Percentiles rank a stretch among this genome's conserved stretches.
phyloP scores from a whole-genome alignment of 2,329 filamentous ascomycete species.

The Diaporthe citrichinensis region DNA sequence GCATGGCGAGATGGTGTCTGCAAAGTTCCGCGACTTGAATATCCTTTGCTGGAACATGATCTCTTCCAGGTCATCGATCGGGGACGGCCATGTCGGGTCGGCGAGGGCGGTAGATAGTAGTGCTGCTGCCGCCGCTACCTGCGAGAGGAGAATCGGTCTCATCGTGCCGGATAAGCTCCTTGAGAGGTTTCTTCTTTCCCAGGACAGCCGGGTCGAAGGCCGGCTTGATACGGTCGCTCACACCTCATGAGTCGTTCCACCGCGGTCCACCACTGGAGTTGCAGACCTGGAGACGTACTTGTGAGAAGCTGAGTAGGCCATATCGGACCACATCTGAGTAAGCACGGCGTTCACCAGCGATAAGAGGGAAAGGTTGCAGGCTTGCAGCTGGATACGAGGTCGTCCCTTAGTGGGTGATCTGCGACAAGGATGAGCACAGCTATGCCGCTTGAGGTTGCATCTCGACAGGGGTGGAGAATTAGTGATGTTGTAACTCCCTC shows the following conservation, averaged over 20 bases:
- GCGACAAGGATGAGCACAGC: slow-evolving; percentile 7
- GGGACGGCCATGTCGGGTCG: slow-evolving; percentile 70
- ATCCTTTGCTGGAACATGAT: slow-evolving; percentile 70
- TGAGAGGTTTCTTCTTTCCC: not conserved
- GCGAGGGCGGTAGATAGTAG: slow-evolving; percentile 46
- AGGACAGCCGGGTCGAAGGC: not conserved
- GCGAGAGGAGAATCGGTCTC: not conserved
- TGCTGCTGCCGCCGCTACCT: not conserved
- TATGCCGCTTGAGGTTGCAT: not conserved
- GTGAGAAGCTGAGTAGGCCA: slow-evolving; percentile 1
- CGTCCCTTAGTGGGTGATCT: slow-evolving; percentile 17
- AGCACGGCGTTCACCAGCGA: not conserved
- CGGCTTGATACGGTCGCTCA: not conserved
- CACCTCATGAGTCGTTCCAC: not conserved
- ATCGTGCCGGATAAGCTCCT: not conserved
- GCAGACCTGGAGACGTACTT: not conserved
- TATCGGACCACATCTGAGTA: slow-evolving; percentile 27
- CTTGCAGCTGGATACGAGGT: slow-evolving; percentile 13
- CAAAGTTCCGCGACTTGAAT: slow-evolving; percentile 66
- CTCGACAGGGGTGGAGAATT: slow-evolving; percentile 1
- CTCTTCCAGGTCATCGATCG: slow-evolving; percentile 71
- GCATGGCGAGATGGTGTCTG: slow-evolving; percentile 68
- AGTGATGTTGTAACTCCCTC: no score
- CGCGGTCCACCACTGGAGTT: not conserved
- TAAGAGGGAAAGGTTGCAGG: slow-evolving; percentile 2